Conservation (phyloP, 805 yeast species). For the Cyberlindnera maritima region DNA sequence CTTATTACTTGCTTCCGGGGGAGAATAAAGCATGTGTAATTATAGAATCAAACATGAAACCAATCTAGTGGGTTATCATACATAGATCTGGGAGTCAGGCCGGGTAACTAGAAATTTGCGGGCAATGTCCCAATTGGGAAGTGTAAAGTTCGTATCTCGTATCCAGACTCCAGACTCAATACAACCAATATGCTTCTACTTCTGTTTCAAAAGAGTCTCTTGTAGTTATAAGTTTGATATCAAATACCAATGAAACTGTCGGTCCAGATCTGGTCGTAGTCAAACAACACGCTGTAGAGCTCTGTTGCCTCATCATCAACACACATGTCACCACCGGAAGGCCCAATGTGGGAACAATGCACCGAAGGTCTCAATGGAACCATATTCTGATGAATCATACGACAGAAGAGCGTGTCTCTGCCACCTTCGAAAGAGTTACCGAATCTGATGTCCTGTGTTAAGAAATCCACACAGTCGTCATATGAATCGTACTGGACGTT, state of each 20-base stretch:
- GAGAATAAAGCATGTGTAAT: too few relatives aligned
- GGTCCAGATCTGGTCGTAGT: not conserved
- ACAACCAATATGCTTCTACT: too few relatives aligned
- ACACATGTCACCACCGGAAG: slow-evolving; percentile 6
- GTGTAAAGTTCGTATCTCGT: too few relatives aligned
- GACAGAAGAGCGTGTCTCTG: slow-evolving; percentile 25
- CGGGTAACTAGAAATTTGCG: too few relatives aligned
- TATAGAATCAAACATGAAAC: too few relatives aligned
- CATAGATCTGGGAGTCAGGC: too few relatives aligned
- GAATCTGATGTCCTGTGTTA: slow-evolving; percentile 10
- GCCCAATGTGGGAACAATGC: slow-evolving; percentile 22
- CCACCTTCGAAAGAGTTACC: slow-evolving; percentile 28
- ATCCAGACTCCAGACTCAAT: too few relatives aligned
- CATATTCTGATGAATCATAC: slow-evolving; percentile 28
- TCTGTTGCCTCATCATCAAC: not conserved
- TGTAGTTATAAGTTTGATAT: too few relatives aligned
- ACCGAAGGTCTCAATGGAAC: slow-evolving; percentile 22
- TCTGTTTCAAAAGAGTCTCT: too few relatives aligned
- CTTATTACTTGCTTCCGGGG: too few relatives aligned
- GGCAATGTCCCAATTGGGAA: too few relatives aligned
- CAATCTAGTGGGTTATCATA: too few relatives aligned
- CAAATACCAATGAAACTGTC: not conserved
- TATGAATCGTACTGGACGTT: slow-evolving; percentile 17
- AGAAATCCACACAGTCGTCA: slow-evolving; percentile 15
- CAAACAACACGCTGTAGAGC: not conserved